Evolutionary conservation across 805 yeast species (phyloP).

Genomic region (Candida vaughaniae): DNA sequence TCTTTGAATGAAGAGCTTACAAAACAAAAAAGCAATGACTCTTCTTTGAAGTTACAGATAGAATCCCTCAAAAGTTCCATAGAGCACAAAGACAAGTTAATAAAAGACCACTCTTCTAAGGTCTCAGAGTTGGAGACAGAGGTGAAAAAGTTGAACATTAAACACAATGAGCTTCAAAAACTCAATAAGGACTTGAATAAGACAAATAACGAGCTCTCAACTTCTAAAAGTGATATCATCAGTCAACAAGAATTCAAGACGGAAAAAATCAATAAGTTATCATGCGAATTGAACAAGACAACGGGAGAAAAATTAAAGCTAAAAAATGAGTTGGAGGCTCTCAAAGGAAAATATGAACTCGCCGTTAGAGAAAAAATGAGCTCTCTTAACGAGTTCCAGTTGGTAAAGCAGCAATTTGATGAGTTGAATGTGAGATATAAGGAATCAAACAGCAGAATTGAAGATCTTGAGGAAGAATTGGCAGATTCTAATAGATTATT

Average conservation of each 20-base stretch:
- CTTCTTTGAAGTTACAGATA: slow-evolving; percentile 48
- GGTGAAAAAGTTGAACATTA: slow-evolving; percentile 34
- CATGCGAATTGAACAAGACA: slow-evolving; percentile 37
- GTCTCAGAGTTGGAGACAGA: slow-evolving; percentile 39
- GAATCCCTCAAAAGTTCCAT: slow-evolving; percentile 46
- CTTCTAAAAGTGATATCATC: slow-evolving; percentile 39
- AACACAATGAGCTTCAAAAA: slow-evolving; percentile 28
- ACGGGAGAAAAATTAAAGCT: slow-evolving; percentile 44
- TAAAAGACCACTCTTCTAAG: slow-evolving; percentile 36
- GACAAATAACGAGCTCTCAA: slow-evolving; percentile 31
- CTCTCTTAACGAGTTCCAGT: slow-evolving; percentile 40
- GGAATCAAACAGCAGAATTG: slow-evolving; percentile 61
- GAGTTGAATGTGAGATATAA: slow-evolving; percentile 65
- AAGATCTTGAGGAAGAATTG: slow-evolving; percentile 79
- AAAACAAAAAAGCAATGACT: slow-evolving; percentile 35
- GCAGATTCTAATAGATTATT: slow-evolving; percentile 67
- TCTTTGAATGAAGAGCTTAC: slow-evolving; percentile 28
- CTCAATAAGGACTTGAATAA: slow-evolving; percentile 9
- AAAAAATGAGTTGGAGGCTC: slow-evolving; percentile 37
- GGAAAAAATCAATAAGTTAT: slow-evolving; percentile 29
- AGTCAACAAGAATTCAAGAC: slow-evolving; percentile 42
- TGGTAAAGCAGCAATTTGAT: slow-evolving; percentile 65
- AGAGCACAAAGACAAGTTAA: slow-evolving; percentile 42
- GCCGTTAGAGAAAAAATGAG: slow-evolving; percentile 31
- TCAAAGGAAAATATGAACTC: slow-evolving; percentile 36